A percentile compares a stretch with the other conserved stretches of the same genome.
Conservation (phyloP, 805 yeast genomes). For the Cyberlindnera misumaiensis region DNA sequence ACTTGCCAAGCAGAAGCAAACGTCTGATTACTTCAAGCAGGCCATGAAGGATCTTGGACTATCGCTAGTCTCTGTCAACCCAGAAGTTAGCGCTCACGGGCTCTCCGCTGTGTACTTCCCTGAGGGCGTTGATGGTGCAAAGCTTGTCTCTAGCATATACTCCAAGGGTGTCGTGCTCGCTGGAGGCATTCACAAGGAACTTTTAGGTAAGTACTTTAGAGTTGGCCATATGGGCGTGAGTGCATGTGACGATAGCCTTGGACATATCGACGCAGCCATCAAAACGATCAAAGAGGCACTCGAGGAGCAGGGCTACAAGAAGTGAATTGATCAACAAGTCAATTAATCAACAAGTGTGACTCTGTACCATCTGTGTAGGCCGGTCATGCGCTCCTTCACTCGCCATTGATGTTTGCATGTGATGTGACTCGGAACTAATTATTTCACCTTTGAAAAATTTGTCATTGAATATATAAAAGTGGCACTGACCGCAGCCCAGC, state of each 20-base stretch:
- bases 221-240: constrained; percentile 95
- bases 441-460: too few relatives aligned
- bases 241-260: constrained; percentile 47
- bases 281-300: constrained; percentile 39
- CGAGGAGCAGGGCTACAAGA: constrained; percentile 30
- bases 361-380: too few relatives aligned
- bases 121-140: constrained; percentile 62
- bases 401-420: too few relatives aligned
- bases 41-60: constrained; percentile 50
- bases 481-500: not conserved
- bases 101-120: constrained; percentile 82
- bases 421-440: not conserved
- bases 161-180: constrained; percentile 72
- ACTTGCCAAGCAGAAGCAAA: constrained; percentile 53
- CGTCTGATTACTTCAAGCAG: constrained; percentile 60
- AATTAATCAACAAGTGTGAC: too few relatives aligned
- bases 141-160: constrained; percentile 49
- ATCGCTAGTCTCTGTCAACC: constrained; percentile 53
- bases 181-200: constrained; percentile 82
- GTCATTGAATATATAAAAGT: not conserved
- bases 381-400: too few relatives aligned
- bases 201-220: constrained; percentile 79
- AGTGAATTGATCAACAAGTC: constrained; percentile 4
- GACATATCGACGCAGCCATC: constrained; percentile 46
- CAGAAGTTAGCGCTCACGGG: constrained; percentile 74